Base-by-base conservation (phyloP, 2,329 filamentous ascomycete genomes). In the Fusarium praegraminearum region DNA sequence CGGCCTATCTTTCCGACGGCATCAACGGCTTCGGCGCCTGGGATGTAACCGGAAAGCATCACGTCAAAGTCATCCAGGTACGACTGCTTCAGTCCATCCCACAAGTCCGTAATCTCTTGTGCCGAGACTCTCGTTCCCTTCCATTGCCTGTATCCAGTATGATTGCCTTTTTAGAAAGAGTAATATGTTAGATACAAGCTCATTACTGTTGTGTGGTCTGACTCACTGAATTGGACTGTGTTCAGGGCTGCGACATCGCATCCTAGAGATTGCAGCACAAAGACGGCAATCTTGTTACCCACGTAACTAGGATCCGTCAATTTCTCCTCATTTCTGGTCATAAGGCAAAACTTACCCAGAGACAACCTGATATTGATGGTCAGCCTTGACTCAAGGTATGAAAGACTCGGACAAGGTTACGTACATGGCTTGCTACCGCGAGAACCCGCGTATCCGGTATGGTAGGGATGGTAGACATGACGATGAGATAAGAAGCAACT, bases 221-320 rank as follows among this genome's bases (percentile, higher is more conserved):
- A 82, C 91, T 80, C 84, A 97, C 95, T 98, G 83, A 98, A 99
- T 76, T 99, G 92, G 9, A 99, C 96, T 0, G 96, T 99, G 79
- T 99, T 98, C 75, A 99, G 86, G 4, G 94, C 93, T 11, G 94
- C 92, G 9, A 98, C 95, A 76, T 99, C 95, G 77, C 94, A 98
- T 49, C 96, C 96, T 52, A 99, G 83, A 1, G 92, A 91, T 80
- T 99, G 95, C 86, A 99, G 91, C 71, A 94, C 93, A 77, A 97
- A 97, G 2, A 94, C 94, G 43, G 94, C 94, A 85, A 99, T 97
- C 76, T 95, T 97, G 80, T 99, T 99, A 53, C 96, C 96, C 72
- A 99, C 96, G 86, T 98, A 95, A 78, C 96, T 97, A 79, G 36
- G 45, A 44, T 16, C n/a, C 41, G 62, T 71, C 32, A 66, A 45